Evolutionary conservation across 192 early-diverging fungal species (phyloP).

Genomic region (Neocallimastix lanati): DNA sequence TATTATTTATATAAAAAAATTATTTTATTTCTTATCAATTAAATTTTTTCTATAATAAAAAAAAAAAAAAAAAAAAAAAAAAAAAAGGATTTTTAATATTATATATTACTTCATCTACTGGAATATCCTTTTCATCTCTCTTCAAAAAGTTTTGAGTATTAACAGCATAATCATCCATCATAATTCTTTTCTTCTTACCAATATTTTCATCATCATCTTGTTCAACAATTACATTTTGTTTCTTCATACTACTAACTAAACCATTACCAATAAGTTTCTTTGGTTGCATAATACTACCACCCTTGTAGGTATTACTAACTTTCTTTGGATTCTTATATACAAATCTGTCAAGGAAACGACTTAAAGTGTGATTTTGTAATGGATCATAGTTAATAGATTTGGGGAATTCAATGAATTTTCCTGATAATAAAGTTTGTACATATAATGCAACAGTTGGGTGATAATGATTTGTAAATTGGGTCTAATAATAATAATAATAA

Average conservation of each 20-base stretch:
- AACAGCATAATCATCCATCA: constrained; percentile 36
- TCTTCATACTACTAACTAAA: constrained; percentile 4
- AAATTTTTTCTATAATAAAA: no score
- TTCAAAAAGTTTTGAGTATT: constrained; percentile 43
- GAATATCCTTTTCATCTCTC: constrained; percentile 36
- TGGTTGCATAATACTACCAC: background rate
- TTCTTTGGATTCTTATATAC: constrained; percentile 35
- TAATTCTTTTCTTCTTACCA: constrained; percentile 1
- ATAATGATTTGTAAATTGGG: constrained; percentile 56
- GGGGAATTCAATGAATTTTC: constrained; percentile 40
- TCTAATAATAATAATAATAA: constrained; percentile 20
- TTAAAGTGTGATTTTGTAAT: constrained; percentile 73
- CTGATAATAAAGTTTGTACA: constrained; percentile 46
- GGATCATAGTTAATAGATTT: constrained; percentile 50
- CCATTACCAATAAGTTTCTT: background rate
- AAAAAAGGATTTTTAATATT: no score
- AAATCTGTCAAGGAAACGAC: constrained; percentile 88
- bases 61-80: no score
- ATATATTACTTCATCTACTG: constrained; percentile 56
- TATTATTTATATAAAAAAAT: no score
- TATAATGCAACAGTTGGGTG: constrained; percentile 84
- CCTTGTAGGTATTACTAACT: background rate
- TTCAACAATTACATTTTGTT: constrained; percentile 39
- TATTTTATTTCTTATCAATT: no score
- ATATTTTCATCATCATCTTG: constrained; percentile 31